Evolutionary conservation across 176 grass and related monocot genomes (phyloP).

Genomic region (Phoenix dactylifera): DNA sequence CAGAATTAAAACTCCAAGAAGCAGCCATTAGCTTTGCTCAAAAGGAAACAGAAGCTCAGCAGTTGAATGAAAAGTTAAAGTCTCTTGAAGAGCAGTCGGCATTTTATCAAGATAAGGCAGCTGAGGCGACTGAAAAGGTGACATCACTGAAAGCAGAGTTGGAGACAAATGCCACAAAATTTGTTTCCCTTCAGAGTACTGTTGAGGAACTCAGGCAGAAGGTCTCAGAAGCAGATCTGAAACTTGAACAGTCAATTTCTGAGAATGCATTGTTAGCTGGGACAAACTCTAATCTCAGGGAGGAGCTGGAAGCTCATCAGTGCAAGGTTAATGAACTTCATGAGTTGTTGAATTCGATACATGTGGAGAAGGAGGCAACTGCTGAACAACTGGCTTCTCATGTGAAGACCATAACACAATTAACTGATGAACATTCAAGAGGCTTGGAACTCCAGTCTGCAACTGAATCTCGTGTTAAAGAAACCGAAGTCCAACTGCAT

Average conservation of each 20-base stretch:
- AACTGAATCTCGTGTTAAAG: constrained; percentile 11
- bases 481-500: constrained; percentile 15
- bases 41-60: constrained; percentile 45
- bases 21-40: constrained; percentile 33
- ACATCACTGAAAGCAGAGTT: constrained; percentile 67
- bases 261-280: constrained; percentile 34
- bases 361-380: constrained; percentile 19
- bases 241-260: constrained; percentile 36
- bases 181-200: constrained; percentile 44
- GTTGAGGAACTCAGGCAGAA: constrained; percentile 49
- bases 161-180: constrained; percentile 59
- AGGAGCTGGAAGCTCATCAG: constrained; percentile 53
- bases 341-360: constrained; percentile 43
- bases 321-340: constrained; percentile 44
- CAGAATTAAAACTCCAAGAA: constrained; percentile 57
- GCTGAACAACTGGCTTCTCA: constrained; percentile 15
- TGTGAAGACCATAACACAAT: constrained; percentile 2
- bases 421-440: constrained; percentile 11
- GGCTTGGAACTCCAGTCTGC: constrained; percentile 11
- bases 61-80: constrained; percentile 48
- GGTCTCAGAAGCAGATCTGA: constrained; percentile 40
- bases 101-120: constrained; percentile 45
- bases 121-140: constrained; percentile 41
- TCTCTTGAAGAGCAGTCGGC: constrained; percentile 36
- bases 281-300: constrained; percentile 41